These are phyloP conservation scores for Thelonectria discophora DNA, from an alignment of 2,329 filamentous ascomycete genomes.

Conservation along the genomic window DNA sequence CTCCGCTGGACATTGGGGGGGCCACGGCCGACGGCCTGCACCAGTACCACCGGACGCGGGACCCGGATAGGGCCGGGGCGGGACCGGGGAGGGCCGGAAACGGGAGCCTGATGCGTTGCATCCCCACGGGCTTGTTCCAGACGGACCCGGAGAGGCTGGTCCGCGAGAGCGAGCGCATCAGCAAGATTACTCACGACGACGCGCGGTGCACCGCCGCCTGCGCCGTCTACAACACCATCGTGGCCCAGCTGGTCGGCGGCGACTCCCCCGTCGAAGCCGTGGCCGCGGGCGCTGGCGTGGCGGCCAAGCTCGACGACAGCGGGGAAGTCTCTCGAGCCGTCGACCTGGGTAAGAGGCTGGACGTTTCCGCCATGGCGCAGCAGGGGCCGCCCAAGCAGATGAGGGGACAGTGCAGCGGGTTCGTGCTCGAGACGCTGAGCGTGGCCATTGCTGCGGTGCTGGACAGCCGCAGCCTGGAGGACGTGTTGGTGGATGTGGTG, in stretches of 20 bases:
- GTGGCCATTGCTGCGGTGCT: constrained; percentile 54
- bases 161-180: constrained; percentile 49
- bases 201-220: constrained; percentile 48
- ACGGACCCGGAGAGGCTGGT: constrained; percentile 38
- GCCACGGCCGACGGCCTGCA: constrained; percentile 43
- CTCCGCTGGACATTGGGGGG: constrained; percentile 51
- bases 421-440: constrained; percentile 54
- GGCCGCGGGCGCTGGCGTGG: constrained; percentile 33
- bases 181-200: constrained; percentile 52
- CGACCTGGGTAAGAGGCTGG: constrained; percentile 39
- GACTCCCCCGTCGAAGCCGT: constrained; percentile 41
- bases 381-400: constrained; percentile 44
- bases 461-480: constrained; percentile 51
- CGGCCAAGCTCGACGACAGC: constrained; percentile 37
- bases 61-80: constrained; percentile 49
- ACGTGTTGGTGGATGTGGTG: constrained; percentile 57
- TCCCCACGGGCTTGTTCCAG: constrained; percentile 55
- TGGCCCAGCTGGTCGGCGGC: constrained; percentile 44
- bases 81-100: constrained; percentile 54
- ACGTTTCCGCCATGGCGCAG: constrained; percentile 42
- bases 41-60: constrained; percentile 38
- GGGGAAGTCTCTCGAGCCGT: constrained; percentile 41
- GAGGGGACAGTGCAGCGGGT: constrained; percentile 47
- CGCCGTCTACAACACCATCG: constrained; percentile 53
- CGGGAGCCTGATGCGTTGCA: constrained; percentile 58